Evolutionary conservation across 768 basidiomycete species (phyloP), one percentile per base, ranked within the genome.

Genomic region (Leccinum subgranulosum): DNA sequence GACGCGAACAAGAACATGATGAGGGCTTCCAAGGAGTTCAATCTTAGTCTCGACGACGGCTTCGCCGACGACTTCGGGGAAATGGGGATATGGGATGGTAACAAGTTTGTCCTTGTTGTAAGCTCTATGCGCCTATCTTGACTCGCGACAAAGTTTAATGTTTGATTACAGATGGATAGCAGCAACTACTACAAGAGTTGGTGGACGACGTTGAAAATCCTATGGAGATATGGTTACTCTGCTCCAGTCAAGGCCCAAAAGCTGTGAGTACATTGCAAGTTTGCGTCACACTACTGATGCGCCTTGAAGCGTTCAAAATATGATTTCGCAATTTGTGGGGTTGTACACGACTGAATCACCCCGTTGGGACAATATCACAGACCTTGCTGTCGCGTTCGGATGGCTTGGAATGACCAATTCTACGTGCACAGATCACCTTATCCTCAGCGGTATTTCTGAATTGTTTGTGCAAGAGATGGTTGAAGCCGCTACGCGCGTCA

Each of bases 31-130:
- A 78, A 88, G 36, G 91, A 91, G 54, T 94, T 94, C 71, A 86
- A 87, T 60, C 77, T 95, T 21, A 83, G 81, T 3, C 77, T 72
- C 80, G 52, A 68, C 64, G 29, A 68, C 64, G 29, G 73, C 75
- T 65, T 84, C 83, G 76, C 81, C 21, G 75, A 80, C 25, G 81
- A 81, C 33, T 77, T 79, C 48, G 64, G 66, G 4, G 61, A 71
- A 28, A 78, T 84, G 47, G 88, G 86, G 1, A 78, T 96, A 51
- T 95, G 92, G 92, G 90, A 98, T 66, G 96, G 96, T 1, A 74
- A 82, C 61, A 66, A 83, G 33, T 81, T 95, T 54, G 66, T 91
- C 25, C 69, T 91, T 54, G 78, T 81, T 23, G 90, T 92, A 63
- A 58, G 82, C 68, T 31, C 25, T 54, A 41, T n/a, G n/a, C 19